phyloP scores from a whole-genome alignment of 1,284 basidiomycete genomes.

The Afroboletus lepidellus region DNA sequence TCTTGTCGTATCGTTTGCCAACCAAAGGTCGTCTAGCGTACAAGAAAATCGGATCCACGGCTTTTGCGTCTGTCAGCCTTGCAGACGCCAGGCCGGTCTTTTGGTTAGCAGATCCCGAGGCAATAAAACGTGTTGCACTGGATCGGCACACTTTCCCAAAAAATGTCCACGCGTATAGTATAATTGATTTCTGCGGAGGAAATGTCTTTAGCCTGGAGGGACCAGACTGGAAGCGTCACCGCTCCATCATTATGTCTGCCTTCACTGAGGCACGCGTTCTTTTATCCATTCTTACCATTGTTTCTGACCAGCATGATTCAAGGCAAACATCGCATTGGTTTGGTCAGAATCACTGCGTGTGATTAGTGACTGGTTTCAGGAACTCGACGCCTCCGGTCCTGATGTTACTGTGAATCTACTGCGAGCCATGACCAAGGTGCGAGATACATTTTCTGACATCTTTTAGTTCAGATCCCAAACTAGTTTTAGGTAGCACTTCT shows the following conservation, averaged over 20 bases:
- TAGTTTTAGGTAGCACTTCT: conserved; percentile 37
- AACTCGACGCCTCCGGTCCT: conserved; percentile 30
- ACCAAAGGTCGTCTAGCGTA: conserved; percentile 31
- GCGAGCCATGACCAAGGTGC: conserved; percentile 33
- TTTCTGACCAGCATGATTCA: not conserved
- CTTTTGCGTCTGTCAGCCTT: conserved; percentile 35
- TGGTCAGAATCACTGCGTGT: conserved; percentile 44
- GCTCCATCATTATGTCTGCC: conserved; percentile 26
- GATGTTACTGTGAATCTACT: conserved; percentile 31
- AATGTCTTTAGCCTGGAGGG: conserved; percentile 24
- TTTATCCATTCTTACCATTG: not conserved
- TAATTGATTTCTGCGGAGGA: conserved; percentile 20
- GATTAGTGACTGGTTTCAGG: conserved; percentile 43
- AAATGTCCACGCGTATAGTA: conserved; percentile 26
- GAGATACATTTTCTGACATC: not conserved
- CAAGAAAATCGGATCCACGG: conserved; percentile 37
- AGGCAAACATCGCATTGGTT: conserved; percentile 44
- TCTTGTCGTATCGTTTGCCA: not conserved
- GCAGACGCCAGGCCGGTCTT: conserved; percentile 28
- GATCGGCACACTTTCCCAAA: conserved; percentile 38
- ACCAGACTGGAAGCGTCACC: conserved; percentile 29
- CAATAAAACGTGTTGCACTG: conserved; percentile 35
- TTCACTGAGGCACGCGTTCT: conserved; percentile 17
- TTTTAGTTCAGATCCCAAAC: not conserved
- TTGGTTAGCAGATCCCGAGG: conserved; percentile 45